Conservation (phyloP, 1,139 yeast species). For the Scheffersomyces stambukii region DNA sequence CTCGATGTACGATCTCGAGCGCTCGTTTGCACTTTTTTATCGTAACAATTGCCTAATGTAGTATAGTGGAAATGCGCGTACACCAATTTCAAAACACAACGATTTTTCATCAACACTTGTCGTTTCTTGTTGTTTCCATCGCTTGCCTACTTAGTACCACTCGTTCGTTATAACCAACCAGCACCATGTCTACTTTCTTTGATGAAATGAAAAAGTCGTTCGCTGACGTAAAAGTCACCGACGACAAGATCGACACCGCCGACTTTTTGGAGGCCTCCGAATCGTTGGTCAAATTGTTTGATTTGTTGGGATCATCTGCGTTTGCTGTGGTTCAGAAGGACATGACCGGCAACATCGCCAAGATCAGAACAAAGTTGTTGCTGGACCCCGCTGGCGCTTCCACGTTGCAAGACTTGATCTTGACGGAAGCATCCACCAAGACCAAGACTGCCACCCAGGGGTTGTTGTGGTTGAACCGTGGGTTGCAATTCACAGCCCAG, state of each 20-base stretch:
- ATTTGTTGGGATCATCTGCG: constrained; percentile 80
- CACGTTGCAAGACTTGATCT: constrained; percentile 74
- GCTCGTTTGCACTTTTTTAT: too few species aligned
- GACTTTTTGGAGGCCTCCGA: constrained; percentile 82
- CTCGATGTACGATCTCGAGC: too few species aligned
- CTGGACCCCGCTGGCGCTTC: constrained; percentile 59
- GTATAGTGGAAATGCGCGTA: constrained; percentile 1
- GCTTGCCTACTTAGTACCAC: too few species aligned
- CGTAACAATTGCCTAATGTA: too few species aligned
- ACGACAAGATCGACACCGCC: constrained; percentile 64
- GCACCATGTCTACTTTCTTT: constrained; percentile 64
- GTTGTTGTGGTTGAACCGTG: constrained; percentile 80
- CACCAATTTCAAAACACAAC: not conserved
- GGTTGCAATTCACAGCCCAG: constrained; percentile 82
- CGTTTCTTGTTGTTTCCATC: too few species aligned
- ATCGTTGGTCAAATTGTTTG: constrained; percentile 77
- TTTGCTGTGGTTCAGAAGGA: constrained; percentile 83
- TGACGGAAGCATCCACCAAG: constrained; percentile 63
- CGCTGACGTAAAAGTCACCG: constrained; percentile 65
- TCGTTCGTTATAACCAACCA: not conserved
- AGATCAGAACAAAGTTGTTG: constrained; percentile 63
- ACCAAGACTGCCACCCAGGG: constrained; percentile 88
- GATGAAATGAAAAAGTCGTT: constrained; percentile 73
- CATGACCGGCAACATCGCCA: constrained; percentile 81
- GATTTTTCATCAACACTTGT: not conserved